Conservation (phyloP, 2,329 filamentous ascomycete genomes). For the Harringtonia lauricola region DNA sequence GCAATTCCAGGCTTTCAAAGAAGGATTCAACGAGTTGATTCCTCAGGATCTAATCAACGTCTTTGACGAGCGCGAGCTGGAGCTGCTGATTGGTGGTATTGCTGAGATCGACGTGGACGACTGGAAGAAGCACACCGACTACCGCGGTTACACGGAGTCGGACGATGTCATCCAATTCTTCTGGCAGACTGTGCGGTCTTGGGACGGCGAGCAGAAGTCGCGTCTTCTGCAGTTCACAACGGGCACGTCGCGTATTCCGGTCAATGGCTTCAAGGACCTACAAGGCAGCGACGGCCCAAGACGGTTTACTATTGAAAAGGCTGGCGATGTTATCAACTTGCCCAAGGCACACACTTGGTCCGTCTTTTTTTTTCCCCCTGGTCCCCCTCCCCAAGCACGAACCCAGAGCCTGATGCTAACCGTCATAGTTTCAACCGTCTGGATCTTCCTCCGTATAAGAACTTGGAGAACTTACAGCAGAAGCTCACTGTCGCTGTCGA, state of each 20-base stretch:
- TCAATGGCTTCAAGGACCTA: slow-evolving; percentile 98
- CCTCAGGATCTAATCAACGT: slow-evolving; percentile 95
- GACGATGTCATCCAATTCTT: slow-evolving; percentile 98
- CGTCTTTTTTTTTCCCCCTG: slow-evolving; percentile 22
- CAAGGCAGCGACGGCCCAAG: slow-evolving; percentile 93
- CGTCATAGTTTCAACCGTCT: slow-evolving; percentile 80
- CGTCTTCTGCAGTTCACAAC: slow-evolving; percentile 93
- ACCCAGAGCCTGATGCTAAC: slow-evolving; percentile 14
- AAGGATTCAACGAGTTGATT: slow-evolving; percentile 95
- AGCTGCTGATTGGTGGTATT: slow-evolving; percentile 94
- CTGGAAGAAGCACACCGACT: slow-evolving; percentile 99
- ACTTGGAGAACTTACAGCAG: slow-evolving; percentile 68
- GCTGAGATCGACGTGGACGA: slow-evolving; percentile 99
- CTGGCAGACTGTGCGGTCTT: slow-evolving; percentile 93
- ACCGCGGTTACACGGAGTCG: slow-evolving; percentile 94
- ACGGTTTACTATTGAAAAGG: slow-evolving; percentile 96
- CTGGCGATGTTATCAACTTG: slow-evolving; percentile 78
- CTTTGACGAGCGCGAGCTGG: slow-evolving; percentile 94
- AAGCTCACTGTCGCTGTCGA: slow-evolving; percentile 97
- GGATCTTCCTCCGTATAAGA: slow-evolving; percentile 89
- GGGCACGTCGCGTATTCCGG: slow-evolving; percentile 92
- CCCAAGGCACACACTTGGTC: slow-evolving; percentile 98
- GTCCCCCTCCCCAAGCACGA: no score
- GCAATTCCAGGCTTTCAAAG: slow-evolving; percentile 96
- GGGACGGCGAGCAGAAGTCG: slow-evolving; percentile 98